These are phyloP conservation scores for Cucumis hystrix DNA, from an alignment of 306 rosid genomes.

Conservation along the genomic window DNA sequence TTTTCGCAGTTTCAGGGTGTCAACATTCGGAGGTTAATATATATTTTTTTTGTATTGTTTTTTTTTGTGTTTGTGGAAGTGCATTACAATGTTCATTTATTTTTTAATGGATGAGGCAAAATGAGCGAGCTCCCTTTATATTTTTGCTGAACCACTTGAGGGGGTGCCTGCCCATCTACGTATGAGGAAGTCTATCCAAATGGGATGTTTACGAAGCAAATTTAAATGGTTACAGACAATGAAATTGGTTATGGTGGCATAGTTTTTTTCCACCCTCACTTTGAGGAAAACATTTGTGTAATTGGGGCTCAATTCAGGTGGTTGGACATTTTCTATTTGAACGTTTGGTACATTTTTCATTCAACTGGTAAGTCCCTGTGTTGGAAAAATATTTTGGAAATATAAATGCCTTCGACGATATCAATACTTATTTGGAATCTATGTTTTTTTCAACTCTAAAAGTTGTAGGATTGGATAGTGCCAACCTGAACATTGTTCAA, in stretches of 20 bases:
- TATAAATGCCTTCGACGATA: not conserved
- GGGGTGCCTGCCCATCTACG: not conserved
- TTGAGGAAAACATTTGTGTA: not conserved
- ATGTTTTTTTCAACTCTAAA: not conserved
- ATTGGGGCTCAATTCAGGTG: not conserved
- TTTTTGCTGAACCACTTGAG: not conserved
- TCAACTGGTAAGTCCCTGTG: not conserved
- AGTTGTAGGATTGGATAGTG: not conserved
- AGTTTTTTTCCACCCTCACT: not conserved
- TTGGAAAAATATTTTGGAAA: not conserved
- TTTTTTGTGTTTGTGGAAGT: not conserved
- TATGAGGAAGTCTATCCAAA: not conserved
- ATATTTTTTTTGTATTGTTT: not conserved
- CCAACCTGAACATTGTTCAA: not conserved
- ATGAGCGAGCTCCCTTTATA: not conserved
- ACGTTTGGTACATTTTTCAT: not conserved
- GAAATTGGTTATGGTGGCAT: not conserved
- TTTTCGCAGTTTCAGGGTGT: slow-evolving; percentile 4
- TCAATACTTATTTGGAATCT: not conserved
- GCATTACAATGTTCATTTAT: not conserved
- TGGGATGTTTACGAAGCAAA: not conserved
- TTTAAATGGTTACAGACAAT: not conserved
- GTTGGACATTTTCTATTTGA: not conserved
- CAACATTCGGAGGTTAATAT: not conserved
- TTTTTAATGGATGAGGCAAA: not conserved